Percentiles rank a stretch among this genome's conserved stretches.
Evolutionary conservation across 2,329 filamentous ascomycete species (phyloP).

Genomic region (Aspergillus tanneri): DNA sequence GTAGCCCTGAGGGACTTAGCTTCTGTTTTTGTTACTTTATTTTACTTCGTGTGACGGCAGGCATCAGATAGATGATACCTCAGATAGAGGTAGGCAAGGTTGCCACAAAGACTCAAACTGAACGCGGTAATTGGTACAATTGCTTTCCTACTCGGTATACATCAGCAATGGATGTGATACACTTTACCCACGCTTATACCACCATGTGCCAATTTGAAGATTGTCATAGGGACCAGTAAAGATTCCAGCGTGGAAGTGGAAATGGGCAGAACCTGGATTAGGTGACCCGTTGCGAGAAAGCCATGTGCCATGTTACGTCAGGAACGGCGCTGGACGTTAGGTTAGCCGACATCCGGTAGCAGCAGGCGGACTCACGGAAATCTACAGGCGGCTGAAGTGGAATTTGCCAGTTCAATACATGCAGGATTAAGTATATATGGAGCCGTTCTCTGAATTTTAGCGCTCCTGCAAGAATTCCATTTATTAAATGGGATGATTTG

Average conservation of each 20-base stretch:
- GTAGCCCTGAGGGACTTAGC: constrained; percentile 63
- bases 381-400: constrained; percentile 30
- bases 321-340: constrained; percentile 54
- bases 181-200: constrained; percentile 12
- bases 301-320: constrained; percentile 94
- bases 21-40: constrained; percentile 20
- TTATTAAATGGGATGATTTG: constrained; percentile 99
- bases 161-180: background rate
- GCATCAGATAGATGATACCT: constrained; percentile 99
- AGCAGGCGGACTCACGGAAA: constrained; percentile 43
- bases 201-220: constrained; percentile 78
- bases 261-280: constrained; percentile 81
- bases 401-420: constrained; percentile 5
- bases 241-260: constrained; percentile 87
- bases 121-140: constrained; percentile 98
- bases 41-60: constrained; percentile 64
- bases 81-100: constrained; percentile 91
- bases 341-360: constrained; percentile 5
- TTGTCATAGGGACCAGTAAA: constrained; percentile 94
- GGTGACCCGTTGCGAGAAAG: constrained; percentile 91
- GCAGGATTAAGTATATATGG: too few species aligned
- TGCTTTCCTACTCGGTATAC: constrained; percentile 56
- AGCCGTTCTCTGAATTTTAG: constrained; percentile 79
- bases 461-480: constrained; percentile 84
- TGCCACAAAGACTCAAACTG: constrained; percentile 90